phyloP scores from a whole-genome alignment of 495 filamentous ascomycete genomes.

The Talaromyces proteolyticus region DNA sequence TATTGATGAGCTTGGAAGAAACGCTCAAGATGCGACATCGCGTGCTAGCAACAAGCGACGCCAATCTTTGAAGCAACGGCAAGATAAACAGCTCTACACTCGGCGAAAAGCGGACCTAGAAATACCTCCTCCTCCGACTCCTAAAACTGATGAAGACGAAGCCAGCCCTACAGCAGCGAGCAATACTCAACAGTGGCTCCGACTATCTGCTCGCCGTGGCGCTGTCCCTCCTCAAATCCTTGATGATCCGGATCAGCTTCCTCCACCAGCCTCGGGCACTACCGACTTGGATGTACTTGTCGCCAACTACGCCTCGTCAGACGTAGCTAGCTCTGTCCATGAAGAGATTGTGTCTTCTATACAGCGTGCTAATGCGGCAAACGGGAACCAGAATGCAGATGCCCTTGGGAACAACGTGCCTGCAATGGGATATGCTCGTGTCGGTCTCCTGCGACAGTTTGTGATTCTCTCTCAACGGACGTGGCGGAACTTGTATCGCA shows the following conservation, averaged over 20 bases:
- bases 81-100: constrained; percentile 88
- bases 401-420: constrained; percentile 36
- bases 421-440: constrained; percentile 71
- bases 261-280: constrained; percentile 50
- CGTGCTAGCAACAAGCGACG: constrained; percentile 62
- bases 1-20: constrained; percentile 50
- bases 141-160: constrained; percentile 61
- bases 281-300: constrained; percentile 85
- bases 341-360: constrained; percentile 74
- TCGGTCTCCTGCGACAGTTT: constrained; percentile 77
- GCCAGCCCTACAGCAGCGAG: constrained; percentile 61
- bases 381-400: constrained; percentile 62
- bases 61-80: constrained; percentile 71
- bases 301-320: constrained; percentile 64
- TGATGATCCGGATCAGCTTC: constrained; percentile 74
- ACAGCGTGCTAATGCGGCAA: constrained; percentile 52
- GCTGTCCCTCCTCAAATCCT: constrained; percentile 54
- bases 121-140: constrained; percentile 40
- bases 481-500: constrained; percentile 96
- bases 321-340: constrained; percentile 69
- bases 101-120: constrained; percentile 62
- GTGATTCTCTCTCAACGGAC: constrained; percentile 83
- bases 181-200: constrained; percentile 57
- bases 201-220: constrained; percentile 63
- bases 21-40: constrained; percentile 49